These are phyloP conservation scores for Closterium sp. DNA, from an alignment of 139 green algal genomes.

Conservation along the genomic window DNA sequence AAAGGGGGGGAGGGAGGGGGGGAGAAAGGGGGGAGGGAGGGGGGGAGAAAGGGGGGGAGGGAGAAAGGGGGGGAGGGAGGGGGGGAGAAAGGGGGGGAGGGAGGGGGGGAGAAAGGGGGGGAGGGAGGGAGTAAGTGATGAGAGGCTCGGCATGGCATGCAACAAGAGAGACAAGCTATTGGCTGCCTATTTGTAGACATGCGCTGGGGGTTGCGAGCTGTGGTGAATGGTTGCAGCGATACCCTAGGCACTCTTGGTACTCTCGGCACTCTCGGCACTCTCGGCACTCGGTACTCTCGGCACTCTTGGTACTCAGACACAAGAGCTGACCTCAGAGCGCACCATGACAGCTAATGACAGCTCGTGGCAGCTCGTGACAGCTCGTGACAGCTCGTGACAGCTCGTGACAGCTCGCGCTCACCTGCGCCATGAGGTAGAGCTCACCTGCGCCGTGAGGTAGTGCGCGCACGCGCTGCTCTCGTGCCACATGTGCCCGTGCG, in stretches of 20 bases:
- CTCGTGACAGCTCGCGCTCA: not conserved
- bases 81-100: not conserved
- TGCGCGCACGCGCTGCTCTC: conserved; percentile 48
- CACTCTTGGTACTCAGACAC: too few relatives aligned
- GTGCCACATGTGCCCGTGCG: conserved; percentile 39
- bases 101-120: not conserved
- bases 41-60: not conserved
- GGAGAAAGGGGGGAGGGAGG: not conserved
- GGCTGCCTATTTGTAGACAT: not conserved
- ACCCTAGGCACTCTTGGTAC: not conserved
- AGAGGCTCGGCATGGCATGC: too few relatives aligned
- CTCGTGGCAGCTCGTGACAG: not conserved
- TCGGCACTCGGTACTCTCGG: too few relatives aligned
- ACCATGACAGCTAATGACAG: too few relatives aligned
- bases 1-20: not conserved
- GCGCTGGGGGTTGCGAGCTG: too few relatives aligned
- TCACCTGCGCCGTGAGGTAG: conserved; percentile 45
- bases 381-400: not conserved
- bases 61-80: too few relatives aligned
- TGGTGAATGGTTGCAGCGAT: too few relatives aligned
- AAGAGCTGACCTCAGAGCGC: too few relatives aligned
- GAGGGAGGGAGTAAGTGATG: not conserved
- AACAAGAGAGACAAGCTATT: not conserved
- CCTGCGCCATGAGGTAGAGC: not conserved
- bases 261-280: not conserved